phyloP scores from a whole-genome alignment of 305 asterid genomes.

The Ilex paraguariensis region DNA sequence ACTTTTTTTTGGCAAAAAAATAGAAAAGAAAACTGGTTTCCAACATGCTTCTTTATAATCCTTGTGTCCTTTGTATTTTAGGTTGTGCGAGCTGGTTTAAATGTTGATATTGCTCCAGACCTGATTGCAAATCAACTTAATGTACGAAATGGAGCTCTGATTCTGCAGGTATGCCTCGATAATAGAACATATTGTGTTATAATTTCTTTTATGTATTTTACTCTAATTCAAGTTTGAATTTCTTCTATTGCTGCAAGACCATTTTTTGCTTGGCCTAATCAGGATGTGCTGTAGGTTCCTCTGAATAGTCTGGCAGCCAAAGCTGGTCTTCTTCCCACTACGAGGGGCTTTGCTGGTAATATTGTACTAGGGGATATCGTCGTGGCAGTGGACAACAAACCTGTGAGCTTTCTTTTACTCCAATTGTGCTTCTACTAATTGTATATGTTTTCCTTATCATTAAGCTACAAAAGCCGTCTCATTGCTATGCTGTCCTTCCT shows the following conservation, averaged over 20 bases:
- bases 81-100: slow-evolving; percentile 86
- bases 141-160: slow-evolving; percentile 86
- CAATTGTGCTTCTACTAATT: neutral
- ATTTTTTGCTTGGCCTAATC: neutral
- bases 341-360: slow-evolving; percentile 95
- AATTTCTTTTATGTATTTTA: too few relatives aligned
- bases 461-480: neutral
- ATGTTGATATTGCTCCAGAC: slow-evolving; percentile 77
- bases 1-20: too few relatives aligned
- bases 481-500: neutral
- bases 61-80: slow-evolving; percentile 11
- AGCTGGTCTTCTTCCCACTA: slow-evolving; percentile 74
- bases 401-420: slow-evolving; percentile 36
- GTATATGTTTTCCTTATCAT: neutral
- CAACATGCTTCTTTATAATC: neutral
- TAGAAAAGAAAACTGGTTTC: neutral
- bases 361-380: slow-evolving; percentile 88
- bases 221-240: neutral
- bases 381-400: slow-evolving; percentile 67
- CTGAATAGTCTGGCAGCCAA: slow-evolving; percentile 68
- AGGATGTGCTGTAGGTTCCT: slow-evolving; percentile 53
- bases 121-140: slow-evolving; percentile 83
- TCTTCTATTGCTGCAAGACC: slow-evolving; percentile 5
- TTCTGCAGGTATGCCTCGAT: slow-evolving; percentile 50
- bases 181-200: neutral